A percentile compares a stretch with the other conserved stretches of the same genome.
These are phyloP conservation scores for Neckera pumila DNA, from an alignment of 225 moss, liverwort and hornwort genomes.

Conservation along the genomic window DNA sequence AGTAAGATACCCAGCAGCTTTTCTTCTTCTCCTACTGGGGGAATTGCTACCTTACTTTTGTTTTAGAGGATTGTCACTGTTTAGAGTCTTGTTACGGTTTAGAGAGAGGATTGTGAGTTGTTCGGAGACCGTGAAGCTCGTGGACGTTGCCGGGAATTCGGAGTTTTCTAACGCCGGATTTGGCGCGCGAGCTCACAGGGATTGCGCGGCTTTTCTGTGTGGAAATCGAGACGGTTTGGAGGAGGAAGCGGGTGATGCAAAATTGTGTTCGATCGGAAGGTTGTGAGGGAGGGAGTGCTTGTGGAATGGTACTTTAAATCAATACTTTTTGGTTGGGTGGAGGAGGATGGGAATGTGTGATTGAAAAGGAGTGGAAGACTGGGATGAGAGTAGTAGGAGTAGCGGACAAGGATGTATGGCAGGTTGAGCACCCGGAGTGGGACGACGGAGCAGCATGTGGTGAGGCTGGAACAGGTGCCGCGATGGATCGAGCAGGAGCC, in stretches of 20 bases:
- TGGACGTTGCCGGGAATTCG: not conserved
- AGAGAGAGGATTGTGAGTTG: not conserved
- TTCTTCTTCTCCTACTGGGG: not conserved
- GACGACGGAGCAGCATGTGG: conserved; percentile 49
- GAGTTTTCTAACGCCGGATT: not conserved
- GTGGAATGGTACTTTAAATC: not conserved
- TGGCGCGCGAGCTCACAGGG: not conserved
- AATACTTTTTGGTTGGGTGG: not conserved
- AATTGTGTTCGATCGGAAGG: not conserved
- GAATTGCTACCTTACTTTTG: not conserved
- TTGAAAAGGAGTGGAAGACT: not conserved
- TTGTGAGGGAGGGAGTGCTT: not conserved
- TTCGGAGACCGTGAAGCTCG: not conserved
- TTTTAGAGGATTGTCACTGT: too few relatives aligned
- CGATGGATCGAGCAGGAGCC: conserved; percentile 94
- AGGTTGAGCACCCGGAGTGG: conserved; percentile 63
- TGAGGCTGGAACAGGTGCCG: conserved; percentile 92
- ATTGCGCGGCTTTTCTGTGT: not conserved
- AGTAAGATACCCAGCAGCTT: not conserved
- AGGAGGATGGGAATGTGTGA: conserved; percentile 6
- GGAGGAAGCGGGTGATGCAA: not conserved
- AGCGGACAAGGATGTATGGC: conserved; percentile 66
- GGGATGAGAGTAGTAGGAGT: conserved; percentile 41
- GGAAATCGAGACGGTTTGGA: not conserved
- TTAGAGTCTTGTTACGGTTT: not conserved